A percentile compares a stretch with the other conserved stretches of the same genome.
Evolutionary conservation across 179 eudicot genomes (phyloP).

Genomic region (Pouteria campechiana): DNA sequence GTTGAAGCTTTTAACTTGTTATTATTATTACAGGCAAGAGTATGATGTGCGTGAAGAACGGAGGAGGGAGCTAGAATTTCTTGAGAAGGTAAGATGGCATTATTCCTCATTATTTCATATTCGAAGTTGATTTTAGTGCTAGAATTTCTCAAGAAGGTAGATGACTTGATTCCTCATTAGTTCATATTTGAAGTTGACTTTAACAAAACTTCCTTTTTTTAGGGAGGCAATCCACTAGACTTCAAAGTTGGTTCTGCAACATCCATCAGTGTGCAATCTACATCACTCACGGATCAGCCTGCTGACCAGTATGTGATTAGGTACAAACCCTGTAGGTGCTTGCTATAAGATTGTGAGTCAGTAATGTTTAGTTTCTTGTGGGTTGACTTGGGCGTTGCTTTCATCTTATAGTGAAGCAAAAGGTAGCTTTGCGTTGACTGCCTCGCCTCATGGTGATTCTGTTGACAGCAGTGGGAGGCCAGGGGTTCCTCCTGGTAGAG

Average conservation of each 20-base stretch:
- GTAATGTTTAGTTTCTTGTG: constrained; percentile 4
- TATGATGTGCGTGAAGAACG: constrained; percentile 83
- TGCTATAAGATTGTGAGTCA: neutral
- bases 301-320: constrained; percentile 63
- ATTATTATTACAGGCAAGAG: constrained; percentile 56
- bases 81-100: constrained; percentile 65
- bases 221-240: constrained; percentile 98
- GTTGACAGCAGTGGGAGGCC: constrained; percentile 90
- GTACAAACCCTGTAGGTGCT: constrained; percentile 15
- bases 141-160: too few species aligned
- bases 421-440: constrained; percentile 82
- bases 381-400: neutral
- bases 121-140: too few species aligned
- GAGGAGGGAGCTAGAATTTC: constrained; percentile 89
- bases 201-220: constrained; percentile 10
- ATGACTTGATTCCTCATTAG: too few species aligned
- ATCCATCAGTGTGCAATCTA: constrained; percentile 81
- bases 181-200: too few species aligned
- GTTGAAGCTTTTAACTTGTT: neutral
- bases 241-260: constrained; percentile 60
- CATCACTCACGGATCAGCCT: constrained; percentile 70
- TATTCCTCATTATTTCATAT: too few species aligned
- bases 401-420: constrained; percentile 69
- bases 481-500: constrained; percentile 41
- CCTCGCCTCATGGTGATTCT: constrained; percentile 94